Conservation (phyloP, 805 yeast species). For the Candida multigemmis region DNA sequence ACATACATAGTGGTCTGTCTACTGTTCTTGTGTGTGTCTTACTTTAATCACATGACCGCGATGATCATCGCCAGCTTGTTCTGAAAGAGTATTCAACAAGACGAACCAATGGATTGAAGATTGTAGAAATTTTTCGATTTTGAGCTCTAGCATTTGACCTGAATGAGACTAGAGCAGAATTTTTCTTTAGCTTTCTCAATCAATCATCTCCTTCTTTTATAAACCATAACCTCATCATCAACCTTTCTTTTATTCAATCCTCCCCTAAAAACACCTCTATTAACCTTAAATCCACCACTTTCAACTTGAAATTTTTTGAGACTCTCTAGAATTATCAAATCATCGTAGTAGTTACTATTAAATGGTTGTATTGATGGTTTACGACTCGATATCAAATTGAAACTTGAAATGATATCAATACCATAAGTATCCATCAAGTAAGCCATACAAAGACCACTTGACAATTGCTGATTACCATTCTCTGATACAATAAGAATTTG, state of each 20-base stretch:
- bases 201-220: constrained; percentile 1
- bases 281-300: constrained; percentile 18
- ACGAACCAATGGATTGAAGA: too few relatives aligned
- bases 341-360: constrained; percentile 27
- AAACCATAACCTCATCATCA: constrained; percentile 11
- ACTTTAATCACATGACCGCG: too few relatives aligned
- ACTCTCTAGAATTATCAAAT: constrained; percentile 27
- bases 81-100: too few relatives aligned
- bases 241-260: constrained; percentile 17
- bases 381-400: constrained; percentile 10
- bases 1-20: too few relatives aligned
- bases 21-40: too few relatives aligned
- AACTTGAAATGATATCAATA: constrained; percentile 21
- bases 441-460: constrained; percentile 25
- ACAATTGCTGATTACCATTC: constrained; percentile 13
- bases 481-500: constrained; percentile 26
- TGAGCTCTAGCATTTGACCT: too few relatives aligned
- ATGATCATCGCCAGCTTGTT: too few relatives aligned
- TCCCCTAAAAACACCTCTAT: constrained; percentile 4
- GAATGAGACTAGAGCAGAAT: too few relatives aligned
- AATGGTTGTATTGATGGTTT: constrained; percentile 12
- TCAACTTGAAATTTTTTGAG: constrained; percentile 28
- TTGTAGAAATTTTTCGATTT: too few relatives aligned
- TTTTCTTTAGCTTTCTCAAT: too few relatives aligned
- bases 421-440: constrained; percentile 32